These are phyloP conservation scores for Penicillium arizonense DNA, from an alignment of 495 filamentous ascomycete species.

Conservation along the genomic window DNA sequence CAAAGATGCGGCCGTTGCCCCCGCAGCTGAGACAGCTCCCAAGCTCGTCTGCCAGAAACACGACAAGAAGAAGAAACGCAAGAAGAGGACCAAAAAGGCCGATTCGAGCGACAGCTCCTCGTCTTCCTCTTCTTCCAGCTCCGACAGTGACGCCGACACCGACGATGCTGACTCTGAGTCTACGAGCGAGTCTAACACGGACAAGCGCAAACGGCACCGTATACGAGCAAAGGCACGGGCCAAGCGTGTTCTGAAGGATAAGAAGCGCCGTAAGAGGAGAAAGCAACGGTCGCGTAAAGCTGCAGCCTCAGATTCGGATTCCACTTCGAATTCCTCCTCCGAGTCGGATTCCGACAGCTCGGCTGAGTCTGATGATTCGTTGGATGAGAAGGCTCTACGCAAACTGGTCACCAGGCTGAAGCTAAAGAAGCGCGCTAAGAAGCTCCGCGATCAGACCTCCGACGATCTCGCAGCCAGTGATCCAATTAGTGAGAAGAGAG, in stretches of 20 bases:
- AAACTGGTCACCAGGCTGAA: constrained; percentile 52
- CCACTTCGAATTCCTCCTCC: constrained; percentile 32
- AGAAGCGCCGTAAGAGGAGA: constrained; percentile 35
- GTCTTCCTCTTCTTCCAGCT: constrained; percentile 18
- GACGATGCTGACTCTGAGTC: constrained; percentile 29
- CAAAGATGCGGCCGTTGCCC: constrained; percentile 25
- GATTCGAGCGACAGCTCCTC: constrained; percentile 28
- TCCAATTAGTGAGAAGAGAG: constrained; percentile 8
- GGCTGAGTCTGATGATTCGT: constrained; percentile 22
- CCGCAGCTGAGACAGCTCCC: constrained; percentile 18
- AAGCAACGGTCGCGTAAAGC: constrained; percentile 38
- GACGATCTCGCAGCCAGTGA: constrained; percentile 13
- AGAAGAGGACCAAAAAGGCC: constrained; percentile 14
- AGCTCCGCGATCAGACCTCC: constrained; percentile 26
- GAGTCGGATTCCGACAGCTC: constrained; percentile 35
- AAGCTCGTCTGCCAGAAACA: constrained; percentile 43
- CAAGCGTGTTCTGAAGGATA: constrained; percentile 39
- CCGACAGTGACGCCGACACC: constrained; percentile 23
- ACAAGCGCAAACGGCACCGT: constrained; percentile 28
- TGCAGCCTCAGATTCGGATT: constrained; percentile 34
- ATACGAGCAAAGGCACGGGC: constrained; percentile 46
- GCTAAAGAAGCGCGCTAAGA: constrained; percentile 41
- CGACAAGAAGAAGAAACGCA: constrained; percentile 32
- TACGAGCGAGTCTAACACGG: constrained; percentile 34
- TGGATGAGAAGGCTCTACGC: constrained; percentile 43